phyloP scores from a whole-genome alignment of 1,284 basidiomycete genomes.

The Irpex lacteus region DNA sequence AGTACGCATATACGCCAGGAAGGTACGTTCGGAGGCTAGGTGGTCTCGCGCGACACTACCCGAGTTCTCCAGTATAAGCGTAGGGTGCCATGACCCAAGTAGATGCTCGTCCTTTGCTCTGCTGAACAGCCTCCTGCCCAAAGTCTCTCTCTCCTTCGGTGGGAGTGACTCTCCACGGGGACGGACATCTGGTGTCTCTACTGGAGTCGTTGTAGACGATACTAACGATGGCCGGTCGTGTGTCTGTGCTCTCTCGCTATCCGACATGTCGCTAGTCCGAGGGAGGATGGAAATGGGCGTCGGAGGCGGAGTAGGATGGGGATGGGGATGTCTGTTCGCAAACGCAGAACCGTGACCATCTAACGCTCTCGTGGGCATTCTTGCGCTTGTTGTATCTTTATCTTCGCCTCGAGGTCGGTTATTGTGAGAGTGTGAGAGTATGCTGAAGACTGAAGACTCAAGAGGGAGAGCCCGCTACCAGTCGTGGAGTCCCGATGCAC shows the following conservation, averaged over 20 bases:
- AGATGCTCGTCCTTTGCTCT: neutral
- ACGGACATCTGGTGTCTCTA: too few relatives aligned
- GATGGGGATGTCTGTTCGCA: neutral
- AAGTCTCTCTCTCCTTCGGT: neutral
- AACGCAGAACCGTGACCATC: too few relatives aligned
- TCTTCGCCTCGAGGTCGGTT: neutral
- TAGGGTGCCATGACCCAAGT: constrained; percentile 18
- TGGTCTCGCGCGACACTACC: constrained; percentile 62
- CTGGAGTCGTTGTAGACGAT: too few relatives aligned
- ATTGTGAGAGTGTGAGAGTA: neutral
- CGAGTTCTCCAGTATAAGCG: constrained; percentile 48
- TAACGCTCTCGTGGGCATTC: too few relatives aligned
- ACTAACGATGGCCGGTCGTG: neutral
- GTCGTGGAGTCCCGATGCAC: neutral
- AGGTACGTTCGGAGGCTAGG: constrained; percentile 54
- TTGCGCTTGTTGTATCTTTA: neutral
- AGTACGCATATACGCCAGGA: constrained; percentile 57
- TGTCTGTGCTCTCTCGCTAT: neutral
- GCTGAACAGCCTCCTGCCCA: neutral
- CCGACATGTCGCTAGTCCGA: too few relatives aligned
- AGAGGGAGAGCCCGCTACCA: neutral
- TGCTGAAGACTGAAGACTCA: too few relatives aligned
- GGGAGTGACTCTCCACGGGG: neutral
- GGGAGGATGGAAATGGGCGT: neutral
- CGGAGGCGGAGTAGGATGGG: neutral